Base-by-base conservation (phyloP, 306 rosid genomes). In the Urtica urens region DNA sequence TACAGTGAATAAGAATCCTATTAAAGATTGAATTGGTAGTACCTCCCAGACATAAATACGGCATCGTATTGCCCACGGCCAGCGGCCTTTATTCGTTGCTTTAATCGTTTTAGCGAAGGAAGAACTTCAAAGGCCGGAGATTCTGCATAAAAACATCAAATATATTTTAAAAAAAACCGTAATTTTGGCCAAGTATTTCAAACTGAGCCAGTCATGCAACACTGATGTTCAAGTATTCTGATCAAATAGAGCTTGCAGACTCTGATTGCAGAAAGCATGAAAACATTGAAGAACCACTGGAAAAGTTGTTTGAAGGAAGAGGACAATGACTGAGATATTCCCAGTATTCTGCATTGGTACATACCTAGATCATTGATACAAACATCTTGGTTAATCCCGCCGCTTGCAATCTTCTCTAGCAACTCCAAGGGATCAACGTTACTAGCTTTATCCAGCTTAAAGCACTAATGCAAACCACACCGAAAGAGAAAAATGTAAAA, bases 11-110 rank as follows among this genome's bases (percentile, higher is more conserved):
- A 35, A 35, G 7, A 35, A 3, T 35, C n/a, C n/a, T 14, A 35
- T 3, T 10, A 35, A 0, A 16, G 3, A 35, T 7, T 51, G 30
- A 6, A 22, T 53, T 8, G 25, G 34, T 46, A 38, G 49, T 67
- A 90, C 97, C 97, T 90, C 67, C 97, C 97, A 37, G 97, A 90
- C 97, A 90, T 90, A 58, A 90, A 79, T 53, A 90, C 87, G 47
- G 95, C 87, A 68, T 69, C 79, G 42, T 84, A 84, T 60, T 77
- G 79, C 59, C 94, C 95, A 45, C 94, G 83, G 56, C 92, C 70
- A 33, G 97, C 92, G 13, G 92, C 86, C 23, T 55, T 58, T 52
- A 90, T 64, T 24, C 95, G 80, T 59, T 90, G 97, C 59, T 90
- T 84, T 63, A 90, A 68, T 77, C 66, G 71, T 68, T 70, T 84